phyloP scores from a whole-genome alignment of 2,329 filamentous ascomycete species.

The Tolypocladium tropicale region DNA sequence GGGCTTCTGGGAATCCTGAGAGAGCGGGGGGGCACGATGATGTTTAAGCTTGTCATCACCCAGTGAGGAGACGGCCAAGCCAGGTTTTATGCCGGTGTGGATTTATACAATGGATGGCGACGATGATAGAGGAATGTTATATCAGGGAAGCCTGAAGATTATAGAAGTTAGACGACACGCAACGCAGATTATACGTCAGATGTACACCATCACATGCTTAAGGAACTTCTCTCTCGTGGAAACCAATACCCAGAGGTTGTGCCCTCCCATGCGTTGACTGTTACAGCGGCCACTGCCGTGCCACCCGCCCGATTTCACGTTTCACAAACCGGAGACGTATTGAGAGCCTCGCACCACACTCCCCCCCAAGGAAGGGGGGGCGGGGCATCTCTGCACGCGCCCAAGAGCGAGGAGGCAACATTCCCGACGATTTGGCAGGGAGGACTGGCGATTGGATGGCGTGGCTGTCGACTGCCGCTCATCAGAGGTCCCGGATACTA shows the following conservation, averaged over 20 bases:
- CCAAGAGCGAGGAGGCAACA: not conserved
- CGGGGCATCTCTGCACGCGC: not conserved
- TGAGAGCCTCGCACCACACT: not conserved
- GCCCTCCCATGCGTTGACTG: not conserved
- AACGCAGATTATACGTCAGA: not conserved
- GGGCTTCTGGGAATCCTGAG: slow-evolving; percentile 50
- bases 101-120: not conserved
- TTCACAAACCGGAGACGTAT: not conserved
- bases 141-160: not conserved
- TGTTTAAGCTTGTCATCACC: not conserved
- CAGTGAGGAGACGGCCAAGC: not conserved
- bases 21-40: not conserved
- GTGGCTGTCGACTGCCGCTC: not conserved
- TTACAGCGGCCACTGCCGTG: not conserved
- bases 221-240: not conserved
- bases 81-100: not conserved
- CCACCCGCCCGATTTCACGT: not conserved
- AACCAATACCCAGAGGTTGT: not conserved
- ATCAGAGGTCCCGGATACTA: not conserved
- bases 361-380: not conserved
- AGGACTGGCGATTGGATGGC: not conserved
- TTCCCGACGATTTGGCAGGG: not conserved
- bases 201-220: not conserved
- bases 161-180: not conserved
- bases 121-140: not conserved